Conservation (phyloP, 2,329 filamentous ascomycete genomes). For the Sporothrix humicola region DNA sequence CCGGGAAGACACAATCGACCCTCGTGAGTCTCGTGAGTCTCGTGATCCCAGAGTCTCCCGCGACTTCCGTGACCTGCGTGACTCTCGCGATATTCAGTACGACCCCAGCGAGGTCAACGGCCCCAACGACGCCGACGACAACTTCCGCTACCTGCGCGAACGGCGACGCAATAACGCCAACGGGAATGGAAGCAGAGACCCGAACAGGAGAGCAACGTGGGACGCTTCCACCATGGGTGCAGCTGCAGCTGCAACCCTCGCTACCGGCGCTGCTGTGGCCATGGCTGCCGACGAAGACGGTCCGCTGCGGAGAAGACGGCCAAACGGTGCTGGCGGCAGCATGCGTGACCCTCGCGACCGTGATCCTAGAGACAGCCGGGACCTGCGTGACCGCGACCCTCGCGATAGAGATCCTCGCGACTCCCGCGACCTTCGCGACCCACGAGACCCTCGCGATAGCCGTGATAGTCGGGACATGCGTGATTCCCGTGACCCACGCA, state of each 20-base stretch:
- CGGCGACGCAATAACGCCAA: conserved; percentile 17
- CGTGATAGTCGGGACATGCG: background rate
- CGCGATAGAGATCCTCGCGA: background rate
- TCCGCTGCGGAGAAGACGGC: background rate
- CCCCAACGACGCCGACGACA: conserved; percentile 20
- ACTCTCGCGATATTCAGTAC: conserved; percentile 24
- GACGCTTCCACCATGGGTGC: conserved; percentile 17
- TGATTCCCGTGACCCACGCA: background rate
- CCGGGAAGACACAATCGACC: conserved; percentile 9
- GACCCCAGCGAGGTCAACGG: background rate
- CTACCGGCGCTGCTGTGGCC: conserved; percentile 5
- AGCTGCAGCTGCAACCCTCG: conserved; percentile 7
- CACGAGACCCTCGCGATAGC: background rate
- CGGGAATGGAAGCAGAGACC: background rate
- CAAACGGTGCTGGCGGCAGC: conserved; percentile 7
- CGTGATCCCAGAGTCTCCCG: background rate
- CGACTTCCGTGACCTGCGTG: conserved; percentile 24
- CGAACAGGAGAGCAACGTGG: conserved; percentile 11
- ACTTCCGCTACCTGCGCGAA: conserved; percentile 26
- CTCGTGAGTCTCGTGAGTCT: background rate
- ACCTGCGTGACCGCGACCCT: background rate
- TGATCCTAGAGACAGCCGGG: background rate
- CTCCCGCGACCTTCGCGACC: background rate
- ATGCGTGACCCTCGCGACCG: background rate
- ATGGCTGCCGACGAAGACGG: conserved; percentile 8